Conservation (phyloP, 2,329 filamentous ascomycete genomes). For the Botrytis tulipae region DNA sequence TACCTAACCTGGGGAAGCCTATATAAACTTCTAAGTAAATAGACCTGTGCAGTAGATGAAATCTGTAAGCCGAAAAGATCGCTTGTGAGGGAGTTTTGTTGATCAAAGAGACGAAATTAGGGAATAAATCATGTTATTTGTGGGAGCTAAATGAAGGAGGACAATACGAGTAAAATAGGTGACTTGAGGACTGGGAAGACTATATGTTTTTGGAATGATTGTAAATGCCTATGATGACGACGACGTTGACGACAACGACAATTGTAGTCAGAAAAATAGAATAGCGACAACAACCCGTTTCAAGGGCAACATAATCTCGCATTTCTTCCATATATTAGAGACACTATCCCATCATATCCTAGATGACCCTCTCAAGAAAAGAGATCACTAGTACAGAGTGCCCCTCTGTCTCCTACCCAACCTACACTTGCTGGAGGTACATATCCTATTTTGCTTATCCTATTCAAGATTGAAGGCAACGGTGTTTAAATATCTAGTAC, state of each 20-base stretch:
- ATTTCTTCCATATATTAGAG: not conserved
- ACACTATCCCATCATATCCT: not conserved
- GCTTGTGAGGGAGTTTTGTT: not conserved
- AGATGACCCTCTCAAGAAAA: not conserved
- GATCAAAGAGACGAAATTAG: not conserved
- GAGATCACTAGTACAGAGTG: not conserved
- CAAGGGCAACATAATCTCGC: not conserved
- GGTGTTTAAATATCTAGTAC: not conserved
- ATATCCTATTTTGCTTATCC: not conserved
- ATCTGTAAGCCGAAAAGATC: not conserved
- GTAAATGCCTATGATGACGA: accelerated
- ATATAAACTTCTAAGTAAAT: not conserved
- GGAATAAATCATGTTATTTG: accelerated
- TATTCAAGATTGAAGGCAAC: not conserved
- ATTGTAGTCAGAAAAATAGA: not conserved
- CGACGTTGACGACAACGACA: not conserved
- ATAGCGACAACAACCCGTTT: not conserved
- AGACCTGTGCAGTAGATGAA: not conserved
- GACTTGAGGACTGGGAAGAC: not conserved
- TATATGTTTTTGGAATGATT: not conserved
- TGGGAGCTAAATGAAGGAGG: not conserved
- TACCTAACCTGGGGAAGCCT: not conserved
- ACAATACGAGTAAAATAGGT: accelerated
- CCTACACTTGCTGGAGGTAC: not conserved
- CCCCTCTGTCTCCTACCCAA: not conserved